These are phyloP conservation scores for Aspergillus flavus DNA, from an alignment of 2,329 filamentous ascomycete species.

Conservation along the genomic window DNA sequence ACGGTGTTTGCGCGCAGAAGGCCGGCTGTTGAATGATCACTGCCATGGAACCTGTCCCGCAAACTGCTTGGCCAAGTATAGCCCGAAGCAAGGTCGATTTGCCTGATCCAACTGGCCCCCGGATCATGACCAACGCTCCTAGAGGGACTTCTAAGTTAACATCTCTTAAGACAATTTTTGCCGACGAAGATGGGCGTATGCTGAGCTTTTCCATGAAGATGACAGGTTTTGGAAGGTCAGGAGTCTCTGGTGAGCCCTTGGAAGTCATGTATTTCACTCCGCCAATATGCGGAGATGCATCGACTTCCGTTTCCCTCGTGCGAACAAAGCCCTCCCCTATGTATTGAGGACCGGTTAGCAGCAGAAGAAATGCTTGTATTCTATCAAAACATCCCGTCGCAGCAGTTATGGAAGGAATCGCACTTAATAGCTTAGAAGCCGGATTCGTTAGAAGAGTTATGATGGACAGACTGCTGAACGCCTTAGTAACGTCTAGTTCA, in stretches of 20 bases:
- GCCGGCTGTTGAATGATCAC: background rate
- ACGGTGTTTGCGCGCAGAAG: constrained; percentile 80
- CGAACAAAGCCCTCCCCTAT: no score
- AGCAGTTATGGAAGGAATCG: constrained; percentile 17
- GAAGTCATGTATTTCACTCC: no score
- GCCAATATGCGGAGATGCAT: no score
- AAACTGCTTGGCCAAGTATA: constrained; percentile 7
- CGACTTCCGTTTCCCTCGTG: no score
- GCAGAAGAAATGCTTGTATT: constrained; percentile 19
- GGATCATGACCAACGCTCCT: constrained; percentile 10
- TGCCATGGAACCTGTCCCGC: background rate
- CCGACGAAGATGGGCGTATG: no score
- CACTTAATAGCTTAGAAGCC: constrained; percentile 21
- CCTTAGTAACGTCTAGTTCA: constrained; percentile 10
- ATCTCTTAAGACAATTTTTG: background rate
- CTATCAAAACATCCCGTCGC: constrained; percentile 20
- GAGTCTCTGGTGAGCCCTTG: no score
- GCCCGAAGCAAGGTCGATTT: constrained; percentile 16
- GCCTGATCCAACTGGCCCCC: constrained; percentile 17
- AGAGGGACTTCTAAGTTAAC: background rate
- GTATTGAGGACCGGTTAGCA: no score
- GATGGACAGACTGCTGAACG: constrained; percentile 26
- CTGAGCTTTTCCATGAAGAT: no score
- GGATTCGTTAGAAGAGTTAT: constrained; percentile 26
- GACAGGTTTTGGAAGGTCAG: no score